Conservation (phyloP, 345 rosid species). For the Geranium brycei region DNA sequence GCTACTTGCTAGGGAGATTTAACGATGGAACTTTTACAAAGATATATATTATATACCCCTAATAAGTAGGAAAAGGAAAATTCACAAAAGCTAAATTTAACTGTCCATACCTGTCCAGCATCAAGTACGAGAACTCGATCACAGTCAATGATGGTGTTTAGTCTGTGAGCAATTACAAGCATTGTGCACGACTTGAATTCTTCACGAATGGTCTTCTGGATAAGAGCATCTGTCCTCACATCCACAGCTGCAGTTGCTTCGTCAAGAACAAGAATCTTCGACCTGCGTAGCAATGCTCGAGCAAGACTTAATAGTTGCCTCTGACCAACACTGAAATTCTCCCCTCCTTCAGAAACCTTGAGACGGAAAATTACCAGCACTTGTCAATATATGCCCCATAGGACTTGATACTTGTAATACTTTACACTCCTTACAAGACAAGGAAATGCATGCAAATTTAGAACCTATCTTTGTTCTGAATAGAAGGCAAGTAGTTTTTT, state of each 20-base stretch:
- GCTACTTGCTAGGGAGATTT: too few species aligned
- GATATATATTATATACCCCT: too few species aligned
- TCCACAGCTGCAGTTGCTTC: constrained; percentile 98
- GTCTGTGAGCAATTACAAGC: constrained; percentile 84
- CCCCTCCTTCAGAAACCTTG: constrained; percentile 77
- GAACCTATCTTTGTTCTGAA: too few species aligned
- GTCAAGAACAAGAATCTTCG: constrained; percentile 88
- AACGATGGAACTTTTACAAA: too few species aligned
- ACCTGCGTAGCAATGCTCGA: constrained; percentile 66
- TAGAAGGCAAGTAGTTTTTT: too few species aligned
- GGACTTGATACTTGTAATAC: background rate
- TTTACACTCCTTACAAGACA: too few species aligned
- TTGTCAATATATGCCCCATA: background rate
- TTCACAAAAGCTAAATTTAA: background rate
- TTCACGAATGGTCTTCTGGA: constrained; percentile 80
- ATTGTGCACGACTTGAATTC: constrained; percentile 80
- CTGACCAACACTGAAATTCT: constrained; percentile 91
- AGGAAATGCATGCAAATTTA: too few species aligned
- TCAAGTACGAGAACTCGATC: constrained; percentile 72
- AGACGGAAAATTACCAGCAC: background rate
- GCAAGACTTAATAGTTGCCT: constrained; percentile 88
- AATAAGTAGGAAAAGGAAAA: too few species aligned
- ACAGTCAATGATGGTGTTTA: constrained; percentile 73
- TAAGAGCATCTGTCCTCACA: constrained; percentile 74
- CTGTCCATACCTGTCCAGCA: constrained; percentile 56